Base-by-base conservation (phyloP, 129 eudicot species). In the Cynara cardunculus region DNA sequence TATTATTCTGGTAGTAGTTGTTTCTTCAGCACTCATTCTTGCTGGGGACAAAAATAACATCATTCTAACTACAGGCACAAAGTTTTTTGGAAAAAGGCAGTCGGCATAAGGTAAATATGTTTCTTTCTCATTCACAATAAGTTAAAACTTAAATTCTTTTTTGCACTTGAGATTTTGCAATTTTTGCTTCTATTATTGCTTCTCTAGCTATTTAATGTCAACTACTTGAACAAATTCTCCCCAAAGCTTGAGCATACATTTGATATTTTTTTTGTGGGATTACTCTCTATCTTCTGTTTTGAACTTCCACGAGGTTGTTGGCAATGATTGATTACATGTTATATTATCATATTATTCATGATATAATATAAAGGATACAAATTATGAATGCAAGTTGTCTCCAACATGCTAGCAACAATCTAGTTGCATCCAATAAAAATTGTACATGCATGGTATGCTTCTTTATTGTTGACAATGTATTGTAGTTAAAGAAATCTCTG, bases 21-120 rank as follows among this genome's bases (percentile, higher is more conserved):
- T 26, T 59, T 62, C 73, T 66, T 76, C 24, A 16, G 26, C 9
- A 62, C 28, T 76, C 56, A 68, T 80, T 72, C 37, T 73, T 84
- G 56, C 30, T 11, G 59, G 73, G 37, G 46, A 77, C 53, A 24
- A 69, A 53, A 75, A 27, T 85, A 71, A 69, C 41, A 74, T 78
- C 28, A 12, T 74, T 85, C 62, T 83, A 83, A 85, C 85, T 80
- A 25, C 93, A 94, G 98, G 93, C 59, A 34, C 97, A 85, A 78
- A 86, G 82, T 78, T 94, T 94, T 87, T 80, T 94, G 39, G 87
- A 80, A 34, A 91, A 90, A 88, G 83, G 89, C 67, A 86, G 92
- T 83, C 93, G 90, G 75, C 97, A 91, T 71, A 93, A 91, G 98
- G 98, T 94, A 85, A 19, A 69, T n/a, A 66, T 77, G 26, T 41